phyloP scores from a whole-genome alignment of 2,329 filamentous ascomycete species.

The Dryadomyces quercus-mongolicae region DNA sequence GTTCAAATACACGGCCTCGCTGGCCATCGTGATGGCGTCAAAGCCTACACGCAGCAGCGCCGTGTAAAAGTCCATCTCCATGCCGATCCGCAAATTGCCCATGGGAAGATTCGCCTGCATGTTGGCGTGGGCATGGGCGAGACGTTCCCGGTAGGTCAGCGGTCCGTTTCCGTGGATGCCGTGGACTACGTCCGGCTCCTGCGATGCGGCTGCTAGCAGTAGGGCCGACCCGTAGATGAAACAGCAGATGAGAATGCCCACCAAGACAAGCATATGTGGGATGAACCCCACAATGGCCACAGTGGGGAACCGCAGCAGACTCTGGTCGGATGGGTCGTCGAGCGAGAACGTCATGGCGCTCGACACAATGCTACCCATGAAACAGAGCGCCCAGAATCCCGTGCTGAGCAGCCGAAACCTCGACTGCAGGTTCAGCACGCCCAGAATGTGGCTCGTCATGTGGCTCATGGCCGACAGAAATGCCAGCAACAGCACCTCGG shows the following conservation, averaged over 20 bases:
- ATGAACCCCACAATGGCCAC: constrained; percentile 93
- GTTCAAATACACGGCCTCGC: constrained; percentile 90
- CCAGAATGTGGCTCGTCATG: constrained; percentile 70
- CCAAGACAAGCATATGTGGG: constrained; percentile 77
- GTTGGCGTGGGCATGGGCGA: constrained; percentile 66
- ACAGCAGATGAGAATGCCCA: constrained; percentile 65
- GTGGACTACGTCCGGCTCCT: constrained; percentile 9
- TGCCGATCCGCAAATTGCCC: constrained; percentile 65
- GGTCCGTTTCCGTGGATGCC: neutral
- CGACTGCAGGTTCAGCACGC: constrained; percentile 67
- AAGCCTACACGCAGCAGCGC: constrained; percentile 80
- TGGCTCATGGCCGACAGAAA: constrained; percentile 86
- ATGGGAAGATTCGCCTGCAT: constrained; percentile 87
- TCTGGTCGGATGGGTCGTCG: constrained; percentile 47
- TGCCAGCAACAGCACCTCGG: constrained; percentile 77
- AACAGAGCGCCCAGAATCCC: constrained; percentile 78
- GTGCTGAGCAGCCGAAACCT: constrained; percentile 76
- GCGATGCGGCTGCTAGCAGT: constrained; percentile 52
- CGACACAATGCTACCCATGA: constrained; percentile 76
- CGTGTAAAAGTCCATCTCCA: constrained; percentile 93
- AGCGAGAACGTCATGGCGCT: constrained; percentile 53
- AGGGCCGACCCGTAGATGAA: constrained; percentile 70
- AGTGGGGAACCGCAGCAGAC: constrained; percentile 77
- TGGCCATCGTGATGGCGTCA: constrained; percentile 79
- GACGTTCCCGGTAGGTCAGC: constrained; percentile 42